Base-by-base conservation (phyloP, 768 basidiomycete species). In the Boletus bicolor region DNA sequence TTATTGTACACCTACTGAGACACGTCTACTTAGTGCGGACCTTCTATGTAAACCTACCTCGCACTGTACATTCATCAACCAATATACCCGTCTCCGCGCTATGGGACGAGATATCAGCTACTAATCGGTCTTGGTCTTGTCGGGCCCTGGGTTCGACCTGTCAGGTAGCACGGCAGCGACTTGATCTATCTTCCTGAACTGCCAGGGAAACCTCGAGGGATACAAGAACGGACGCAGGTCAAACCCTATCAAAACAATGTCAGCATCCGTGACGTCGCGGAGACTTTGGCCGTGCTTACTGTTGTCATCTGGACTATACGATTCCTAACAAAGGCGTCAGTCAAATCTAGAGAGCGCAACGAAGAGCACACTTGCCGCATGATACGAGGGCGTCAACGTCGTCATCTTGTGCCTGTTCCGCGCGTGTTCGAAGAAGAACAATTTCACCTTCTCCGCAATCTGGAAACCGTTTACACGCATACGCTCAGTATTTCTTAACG, bases 401-500 rank as follows among this genome's bases (percentile, higher is more conserved):
- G 94, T 96, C 94, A 99, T 98, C 82, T 99, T 99, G 76, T 98
- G 97, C 44, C 95, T 76, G 70, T 99, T 99, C 51, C 95, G 79
- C 0, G 97, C 97, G 63, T 99, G 86, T 70, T 97, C 93, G 63
- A 94, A 96, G 77, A 92, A 98, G 78, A 99, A 99, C 38, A 85
- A 74, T 70, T 99, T 98, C 65, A 99, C 97, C 76, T 98, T 98
- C 63, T 91, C 88, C 15, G 95, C 97, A 54, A 98, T 93, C 94
- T 63, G 6, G 1, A 10, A 4, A 5, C 2, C 12, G 24, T 34
- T 26, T 32, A 17, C 21, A 15, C 19, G 12, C 5, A 30, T 28
- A 2, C 94, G 58, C 24, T 39, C 15, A 56, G 17, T 21, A 7
- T 26, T 19, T 24, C 3, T 14, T 7, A 2, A 30, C 14, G 10